Conservation (phyloP, 2,329 filamentous ascomycete species). For the Fusarium sp. region DNA sequence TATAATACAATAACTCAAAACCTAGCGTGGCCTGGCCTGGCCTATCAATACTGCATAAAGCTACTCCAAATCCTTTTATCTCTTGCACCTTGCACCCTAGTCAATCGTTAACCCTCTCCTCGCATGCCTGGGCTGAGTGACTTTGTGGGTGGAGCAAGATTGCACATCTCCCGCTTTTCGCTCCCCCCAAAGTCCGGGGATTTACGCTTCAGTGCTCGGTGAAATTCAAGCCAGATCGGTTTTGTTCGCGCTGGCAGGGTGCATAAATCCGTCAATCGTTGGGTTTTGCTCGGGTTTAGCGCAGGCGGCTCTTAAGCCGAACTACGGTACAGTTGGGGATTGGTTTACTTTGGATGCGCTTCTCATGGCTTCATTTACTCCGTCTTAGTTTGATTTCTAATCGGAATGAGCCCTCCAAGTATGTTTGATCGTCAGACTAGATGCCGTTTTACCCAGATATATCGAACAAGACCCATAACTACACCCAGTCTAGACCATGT, state of each 20-base stretch:
- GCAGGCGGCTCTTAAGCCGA: not conserved
- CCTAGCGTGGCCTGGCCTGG: not conserved
- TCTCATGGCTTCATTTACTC: not conserved
- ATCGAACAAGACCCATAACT: not conserved
- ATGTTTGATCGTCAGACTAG: no score
- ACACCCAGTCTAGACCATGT: not conserved
- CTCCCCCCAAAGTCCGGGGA: not conserved
- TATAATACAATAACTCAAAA: not conserved
- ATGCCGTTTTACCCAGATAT: no score
- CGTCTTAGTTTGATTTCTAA: not conserved
- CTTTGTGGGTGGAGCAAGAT: not conserved
- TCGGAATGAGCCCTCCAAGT: no score
- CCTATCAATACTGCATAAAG: not conserved
- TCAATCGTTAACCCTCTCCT: not conserved
- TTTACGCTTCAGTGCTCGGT: not conserved
- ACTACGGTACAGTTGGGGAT: no score
- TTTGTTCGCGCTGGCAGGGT: not conserved
- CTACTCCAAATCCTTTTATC: not conserved
- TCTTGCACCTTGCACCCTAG: not conserved
- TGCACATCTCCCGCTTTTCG: conserved; percentile 2
- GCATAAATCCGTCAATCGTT: conserved; percentile 7
- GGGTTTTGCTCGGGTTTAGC: conserved; percentile 13
- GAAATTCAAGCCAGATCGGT: not conserved
- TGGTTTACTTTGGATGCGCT: no score
- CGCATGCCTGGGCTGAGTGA: not conserved